Base-by-base conservation (phyloP, 352 stramenopile genomes). In the Phytophthora constricta region DNA sequence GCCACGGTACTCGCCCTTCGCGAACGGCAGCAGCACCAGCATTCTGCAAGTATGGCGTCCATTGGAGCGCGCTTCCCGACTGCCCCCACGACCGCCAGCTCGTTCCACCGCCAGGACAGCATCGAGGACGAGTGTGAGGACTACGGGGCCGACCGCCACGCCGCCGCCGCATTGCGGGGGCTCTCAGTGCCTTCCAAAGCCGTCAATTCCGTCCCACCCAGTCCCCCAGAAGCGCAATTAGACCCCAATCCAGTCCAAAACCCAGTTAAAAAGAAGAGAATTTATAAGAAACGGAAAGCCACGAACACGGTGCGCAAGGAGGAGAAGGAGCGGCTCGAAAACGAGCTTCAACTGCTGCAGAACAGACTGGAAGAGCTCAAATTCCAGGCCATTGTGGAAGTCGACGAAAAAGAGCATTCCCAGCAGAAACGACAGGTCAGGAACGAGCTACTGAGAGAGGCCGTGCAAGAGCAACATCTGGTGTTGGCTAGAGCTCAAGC, bases 281-380 rank as follows among this genome's bases (percentile, higher is more conserved):
- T 65, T 26, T 79, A 79, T 52, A 81, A 78, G 66, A 81, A 78
- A 54, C 63, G 74, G n/a, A 79, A 79, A 48, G 66, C 74, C 17
- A 82, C 74, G 19, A 67, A 79, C 58, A 79, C 74, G 17, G 49
- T 82, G 33, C 74, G 74, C 25, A 79, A 79, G 65, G 79, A 87
- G 52, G 70, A 87, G 55, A 83, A 74, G 28, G 43, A 70, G 43
- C 54, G 22, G 31, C 51, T 87, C 0, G 46, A 76, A 14, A 17
- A 46, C 14, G 59, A 87, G 33, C 52, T 82, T 5, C 16, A 71
- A 62, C 37, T 48, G 26, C 49, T 85, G 28, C 64, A 84, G 58
- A 61, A 68, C 27, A 33, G 72, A 16, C 62, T 87, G 11, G 60
- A 76, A 58, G 54, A 67, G 42, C 52, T 85, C 23, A 79, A 87